A percentile compares a stretch with the other conserved stretches of the same genome.
Conservation (phyloP, 306 rosid genomes). For the Lithocarpus polystachyus region DNA sequence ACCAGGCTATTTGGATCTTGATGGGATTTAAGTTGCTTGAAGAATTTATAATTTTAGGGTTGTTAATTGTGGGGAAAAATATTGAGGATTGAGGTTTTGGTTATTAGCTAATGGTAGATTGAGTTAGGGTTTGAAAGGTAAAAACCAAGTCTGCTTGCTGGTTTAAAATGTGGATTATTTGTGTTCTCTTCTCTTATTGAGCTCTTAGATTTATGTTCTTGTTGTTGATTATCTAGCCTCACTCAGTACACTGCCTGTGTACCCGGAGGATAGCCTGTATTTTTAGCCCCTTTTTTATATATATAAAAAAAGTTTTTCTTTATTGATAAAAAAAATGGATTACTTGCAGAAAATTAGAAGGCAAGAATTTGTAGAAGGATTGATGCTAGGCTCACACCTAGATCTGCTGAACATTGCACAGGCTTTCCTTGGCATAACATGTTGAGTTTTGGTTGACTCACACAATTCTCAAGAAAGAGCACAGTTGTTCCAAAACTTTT, state of each 20-base stretch:
- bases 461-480: background rate
- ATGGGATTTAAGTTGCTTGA: background rate
- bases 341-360: background rate
- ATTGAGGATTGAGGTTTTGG: background rate
- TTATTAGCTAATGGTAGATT: background rate
- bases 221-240: no score
- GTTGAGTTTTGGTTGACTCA: no score
- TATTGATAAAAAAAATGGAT: background rate
- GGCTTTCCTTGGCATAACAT: background rate
- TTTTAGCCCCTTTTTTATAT: no score
- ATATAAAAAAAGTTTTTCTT: no score
- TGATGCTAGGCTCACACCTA: background rate
- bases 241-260: no score
- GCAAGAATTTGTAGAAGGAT: background rate
- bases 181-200: no score
- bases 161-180: background rate
- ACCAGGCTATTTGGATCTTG: background rate
- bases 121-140: background rate
- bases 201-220: no score
- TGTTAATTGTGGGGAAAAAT: background rate
- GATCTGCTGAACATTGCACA: background rate
- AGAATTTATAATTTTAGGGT: background rate
- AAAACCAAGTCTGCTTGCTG: background rate
- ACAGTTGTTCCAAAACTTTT: background rate
- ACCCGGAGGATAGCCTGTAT: no score